Conservation (phyloP, 768 basidiomycete genomes). For the Arthromyces matolae region DNA sequence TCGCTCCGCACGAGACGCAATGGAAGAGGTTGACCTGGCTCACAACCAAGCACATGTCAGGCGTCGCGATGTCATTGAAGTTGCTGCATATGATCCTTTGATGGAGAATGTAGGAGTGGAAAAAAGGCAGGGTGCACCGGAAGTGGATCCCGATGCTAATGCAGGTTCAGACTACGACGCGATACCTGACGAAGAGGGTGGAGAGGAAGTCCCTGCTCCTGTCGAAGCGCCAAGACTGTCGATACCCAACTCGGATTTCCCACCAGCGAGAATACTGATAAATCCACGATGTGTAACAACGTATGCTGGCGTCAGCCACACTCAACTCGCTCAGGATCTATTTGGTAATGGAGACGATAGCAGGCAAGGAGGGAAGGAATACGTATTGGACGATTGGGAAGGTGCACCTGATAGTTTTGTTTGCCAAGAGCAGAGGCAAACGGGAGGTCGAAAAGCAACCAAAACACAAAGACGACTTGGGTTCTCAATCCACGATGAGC, state of each 20-base stretch:
- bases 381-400: constrained; percentile 92
- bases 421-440: constrained; percentile 92
- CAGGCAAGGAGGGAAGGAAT: constrained; percentile 49
- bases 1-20: constrained; percentile 75
- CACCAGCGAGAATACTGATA: constrained; percentile 87
- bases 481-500: constrained; percentile 79
- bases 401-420: constrained; percentile 97
- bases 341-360: constrained; percentile 80
- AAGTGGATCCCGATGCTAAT: constrained; percentile 68
- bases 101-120: constrained; percentile 27
- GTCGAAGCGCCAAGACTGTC: constrained; percentile 41
- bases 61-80: constrained; percentile 28
- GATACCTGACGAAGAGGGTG: constrained; percentile 64
- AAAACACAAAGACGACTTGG: constrained; percentile 84
- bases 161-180: constrained; percentile 88
- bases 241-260: constrained; percentile 86
- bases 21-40: constrained; percentile 50
- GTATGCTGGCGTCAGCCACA: constrained; percentile 96
- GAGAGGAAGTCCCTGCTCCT: constrained; percentile 36
- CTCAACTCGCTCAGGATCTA: constrained; percentile 90
- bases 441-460: constrained; percentile 83
- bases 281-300: constrained; percentile 97
- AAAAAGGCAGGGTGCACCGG: constrained; percentile 23
- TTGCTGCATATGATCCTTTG: constrained; percentile 30
- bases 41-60: constrained; percentile 25